Evolutionary conservation across 1,139 yeast genomes (phyloP), one percentile per base, ranked within the genome.

Genomic region (Suhomyces kunorum): DNA sequence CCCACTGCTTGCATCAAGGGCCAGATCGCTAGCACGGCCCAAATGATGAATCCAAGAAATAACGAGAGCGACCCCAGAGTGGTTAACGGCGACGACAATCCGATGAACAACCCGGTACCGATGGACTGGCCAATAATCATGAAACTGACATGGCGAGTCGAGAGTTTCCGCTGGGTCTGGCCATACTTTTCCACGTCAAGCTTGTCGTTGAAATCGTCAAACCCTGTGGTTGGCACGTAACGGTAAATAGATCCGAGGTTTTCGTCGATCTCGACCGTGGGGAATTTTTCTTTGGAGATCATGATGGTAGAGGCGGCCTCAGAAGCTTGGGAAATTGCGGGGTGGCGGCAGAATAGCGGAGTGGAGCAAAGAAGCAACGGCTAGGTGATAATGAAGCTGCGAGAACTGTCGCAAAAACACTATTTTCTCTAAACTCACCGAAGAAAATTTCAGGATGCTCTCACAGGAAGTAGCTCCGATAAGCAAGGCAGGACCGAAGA

Each of bases 91-190:
- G 59, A 40, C 13, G 64, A 55, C 35, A 68, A 50, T 14, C 74
- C 72, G 26, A 69, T 56, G 49, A 68, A 73, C 32, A 74, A 57
- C 37, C 80, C 80, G 3, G 77, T 67, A 22, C 80, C 79, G 34
- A 75, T 71, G 41, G 72, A 61, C 41, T 75, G 78, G n/a, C 80
- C 80, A 34, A 76, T 68, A 35, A 75, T 71, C 64, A 76, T 71
- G 50, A 76, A 63, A 31, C 71, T 61, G 15, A 76, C 69, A 54
- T 76, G 80, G 33, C 80, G 62, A 9, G 70, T 56, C 29, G 63
- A 61, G 31, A 76, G 58, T 33, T 64, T 65, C 46, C 78, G 60
- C 43, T 66, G 54, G 23, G 70, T 66, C 29, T 50, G 48, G 17
- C 74, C 74, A 45, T 66, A 64, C 36, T 63, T 60, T 13, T 55